Evolutionary conservation across 164 flowering plant species (phyloP).

Genomic region (Amborella trichopoda): DNA sequence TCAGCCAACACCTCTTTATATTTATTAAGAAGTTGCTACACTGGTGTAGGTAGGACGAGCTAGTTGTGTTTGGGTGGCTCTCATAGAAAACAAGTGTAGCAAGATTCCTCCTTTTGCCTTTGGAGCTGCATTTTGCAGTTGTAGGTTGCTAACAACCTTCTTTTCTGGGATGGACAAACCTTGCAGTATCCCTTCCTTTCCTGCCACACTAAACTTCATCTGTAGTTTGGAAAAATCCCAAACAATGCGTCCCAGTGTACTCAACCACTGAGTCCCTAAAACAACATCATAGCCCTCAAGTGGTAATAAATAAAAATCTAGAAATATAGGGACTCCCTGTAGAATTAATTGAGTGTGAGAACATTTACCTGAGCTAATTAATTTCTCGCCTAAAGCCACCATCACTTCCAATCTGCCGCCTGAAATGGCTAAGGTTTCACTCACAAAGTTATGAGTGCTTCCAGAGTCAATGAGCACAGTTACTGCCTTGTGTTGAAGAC

Average conservation of each 20-base stretch:
- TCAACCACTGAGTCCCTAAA: too few relatives aligned
- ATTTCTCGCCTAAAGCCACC: too few relatives aligned
- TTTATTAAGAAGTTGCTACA: not conserved
- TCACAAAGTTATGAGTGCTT: not conserved
- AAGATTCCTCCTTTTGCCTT: not conserved
- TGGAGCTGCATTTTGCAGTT: not conserved
- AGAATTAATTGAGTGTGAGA: constrained; percentile 1
- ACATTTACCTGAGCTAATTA: not conserved
- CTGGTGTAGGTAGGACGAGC: not conserved
- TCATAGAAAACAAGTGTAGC: not conserved
- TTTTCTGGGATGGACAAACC: constrained; percentile 1
- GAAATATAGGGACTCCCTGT: not conserved
- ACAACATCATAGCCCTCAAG: too few relatives aligned
- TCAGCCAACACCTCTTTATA: constrained; percentile 3
- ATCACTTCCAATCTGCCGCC: too few relatives aligned
- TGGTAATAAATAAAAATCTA: not conserved
- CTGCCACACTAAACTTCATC: constrained; percentile 1
- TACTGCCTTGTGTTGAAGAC: not conserved
- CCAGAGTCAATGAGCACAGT: not conserved
- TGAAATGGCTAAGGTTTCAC: too few relatives aligned
- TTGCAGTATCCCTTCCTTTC: not conserved
- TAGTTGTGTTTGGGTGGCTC: not conserved
- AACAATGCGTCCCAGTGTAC: not conserved
- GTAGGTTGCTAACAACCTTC: constrained; percentile 1
- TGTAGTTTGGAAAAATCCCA: constrained; percentile 2